Evolutionary conservation across 352 stramenopile genomes (phyloP), one percentile per base, ranked within the genome.

Genomic region (Nothophytophthora sp.): DNA sequence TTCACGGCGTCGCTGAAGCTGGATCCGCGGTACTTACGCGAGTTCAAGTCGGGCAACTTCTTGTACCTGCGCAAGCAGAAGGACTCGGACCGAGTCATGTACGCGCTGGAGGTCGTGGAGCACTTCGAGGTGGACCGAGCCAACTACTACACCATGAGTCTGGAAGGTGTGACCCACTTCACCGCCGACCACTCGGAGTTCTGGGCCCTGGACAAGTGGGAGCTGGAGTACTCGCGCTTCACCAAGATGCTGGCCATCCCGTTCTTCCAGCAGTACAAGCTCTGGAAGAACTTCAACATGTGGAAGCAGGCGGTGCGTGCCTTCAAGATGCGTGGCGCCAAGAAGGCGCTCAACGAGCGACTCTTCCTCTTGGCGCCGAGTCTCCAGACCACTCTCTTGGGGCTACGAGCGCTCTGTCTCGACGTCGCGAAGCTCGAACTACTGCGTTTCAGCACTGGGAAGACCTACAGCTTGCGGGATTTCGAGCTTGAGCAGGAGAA

Each of bases 241-340:
- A 86, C 88, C 56, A 80, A 86, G 39, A 97, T 98, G 72, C 67
- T 93, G 35, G 52, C 89, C 20, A 91, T 96, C 47, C 70, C 81
- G 23, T 98, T 98, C 63, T 98, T 98, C 50, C 73, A 91, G 39
- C 83, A 88, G 50, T 98, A 98, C 76, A 89, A 88, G 50, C 57
- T 82, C 30, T 98, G 92, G 92, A 98, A 98, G 64, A 96, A 87
- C 51, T 98, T 95, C 55, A 95, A 86, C 22, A 88, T 97, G 39
- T 98, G 95, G 94, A 97, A 95, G 53, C 76, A 84, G 42, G 85
- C 74, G 9, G 80, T 98, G 30, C 90, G 86, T 9, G 58, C 75
- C 0, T 74, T 63, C 55, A 98, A 98, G 69, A 96, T 94, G 55
- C 63, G 74, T 13, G 81, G 88, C 35, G 90, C 91, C 20, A 92